These are phyloP conservation scores for Iris macrosiphon DNA, from an alignment of 106 monocot species.

Conservation along the genomic window DNA sequence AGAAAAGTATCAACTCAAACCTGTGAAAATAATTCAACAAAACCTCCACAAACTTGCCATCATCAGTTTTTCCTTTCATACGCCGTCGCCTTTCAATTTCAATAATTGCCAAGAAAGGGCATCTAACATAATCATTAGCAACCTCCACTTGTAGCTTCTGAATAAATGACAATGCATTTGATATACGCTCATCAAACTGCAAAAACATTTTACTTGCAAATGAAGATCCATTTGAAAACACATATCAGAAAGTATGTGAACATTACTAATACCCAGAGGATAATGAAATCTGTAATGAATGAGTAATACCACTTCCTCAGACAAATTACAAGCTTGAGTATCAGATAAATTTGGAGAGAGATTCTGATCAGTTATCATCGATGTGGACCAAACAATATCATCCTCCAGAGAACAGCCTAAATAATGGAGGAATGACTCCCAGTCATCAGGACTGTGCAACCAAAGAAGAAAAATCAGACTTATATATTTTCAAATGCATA, in stretches of 20 bases:
- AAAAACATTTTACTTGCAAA: conserved; percentile 11
- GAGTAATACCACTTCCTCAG: conserved; percentile 51
- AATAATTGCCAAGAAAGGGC: conserved; percentile 76
- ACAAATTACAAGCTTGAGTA: conserved; percentile 23
- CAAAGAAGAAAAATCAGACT: conserved; percentile 16
- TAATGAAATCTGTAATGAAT: too few species aligned
- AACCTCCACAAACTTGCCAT: conserved; percentile 47
- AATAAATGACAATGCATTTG: conserved; percentile 59
- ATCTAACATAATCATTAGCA: conserved; percentile 48
- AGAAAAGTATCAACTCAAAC: conserved; percentile 30
- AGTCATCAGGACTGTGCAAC: conserved; percentile 94
- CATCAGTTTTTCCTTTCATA: conserved; percentile 42
- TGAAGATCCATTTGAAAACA: not conserved
- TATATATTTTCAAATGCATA: too few species aligned
- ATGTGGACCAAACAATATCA: conserved; percentile 41
- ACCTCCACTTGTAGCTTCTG: conserved; percentile 45
- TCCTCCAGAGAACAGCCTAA: conserved; percentile 78
- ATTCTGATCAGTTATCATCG: conserved; percentile 6
- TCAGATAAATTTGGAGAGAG: conserved; percentile 17
- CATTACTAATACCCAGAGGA: not conserved
- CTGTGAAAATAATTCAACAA: conserved; percentile 73
- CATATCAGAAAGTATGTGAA: not conserved
- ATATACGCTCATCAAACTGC: conserved; percentile 85
- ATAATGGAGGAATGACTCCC: conserved; percentile 88
- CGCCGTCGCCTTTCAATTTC: conserved; percentile 70